These are phyloP conservation scores for Blastobotrys attinorum DNA, from an alignment of 805 yeast genomes.

Conservation along the genomic window DNA sequence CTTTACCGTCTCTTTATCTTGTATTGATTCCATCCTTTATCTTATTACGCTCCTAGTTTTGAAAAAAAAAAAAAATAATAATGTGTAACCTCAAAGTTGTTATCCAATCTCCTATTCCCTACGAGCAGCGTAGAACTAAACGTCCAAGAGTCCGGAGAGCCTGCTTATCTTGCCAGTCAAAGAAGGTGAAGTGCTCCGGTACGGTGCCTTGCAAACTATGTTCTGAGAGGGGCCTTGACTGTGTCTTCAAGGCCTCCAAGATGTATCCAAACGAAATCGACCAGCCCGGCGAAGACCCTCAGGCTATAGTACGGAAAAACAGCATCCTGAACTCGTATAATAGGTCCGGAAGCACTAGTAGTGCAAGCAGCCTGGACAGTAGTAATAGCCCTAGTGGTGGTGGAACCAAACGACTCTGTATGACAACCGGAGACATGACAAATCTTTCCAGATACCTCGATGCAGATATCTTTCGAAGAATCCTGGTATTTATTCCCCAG, in stretches of 20 bases:
- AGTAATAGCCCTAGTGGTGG: no score
- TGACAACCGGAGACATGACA: no score
- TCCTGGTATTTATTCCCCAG: background rate
- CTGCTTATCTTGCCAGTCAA: background rate
- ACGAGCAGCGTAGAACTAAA: background rate
- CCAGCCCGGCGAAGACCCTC: background rate
- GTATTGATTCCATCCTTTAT: no score
- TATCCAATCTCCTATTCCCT: background rate
- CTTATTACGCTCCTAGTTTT: no score
- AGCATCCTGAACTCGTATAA: no score
- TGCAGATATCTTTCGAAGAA: background rate
- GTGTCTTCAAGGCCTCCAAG: background rate
- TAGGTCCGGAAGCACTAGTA: no score
- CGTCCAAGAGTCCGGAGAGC: background rate
- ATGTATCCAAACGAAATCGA: background rate
- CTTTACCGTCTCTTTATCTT: no score
- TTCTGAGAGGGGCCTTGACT: background rate
- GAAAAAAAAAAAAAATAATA: no score
- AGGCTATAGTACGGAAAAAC: background rate
- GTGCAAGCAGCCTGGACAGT: background rate
- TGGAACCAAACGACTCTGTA: no score
- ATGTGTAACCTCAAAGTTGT: background rate
- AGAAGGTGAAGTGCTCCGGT: background rate
- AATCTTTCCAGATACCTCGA: background rate
- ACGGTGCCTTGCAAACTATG: background rate